Evolutionary conservation across 306 rosid species (phyloP).

Genomic region (Trichosanthes truncata): DNA sequence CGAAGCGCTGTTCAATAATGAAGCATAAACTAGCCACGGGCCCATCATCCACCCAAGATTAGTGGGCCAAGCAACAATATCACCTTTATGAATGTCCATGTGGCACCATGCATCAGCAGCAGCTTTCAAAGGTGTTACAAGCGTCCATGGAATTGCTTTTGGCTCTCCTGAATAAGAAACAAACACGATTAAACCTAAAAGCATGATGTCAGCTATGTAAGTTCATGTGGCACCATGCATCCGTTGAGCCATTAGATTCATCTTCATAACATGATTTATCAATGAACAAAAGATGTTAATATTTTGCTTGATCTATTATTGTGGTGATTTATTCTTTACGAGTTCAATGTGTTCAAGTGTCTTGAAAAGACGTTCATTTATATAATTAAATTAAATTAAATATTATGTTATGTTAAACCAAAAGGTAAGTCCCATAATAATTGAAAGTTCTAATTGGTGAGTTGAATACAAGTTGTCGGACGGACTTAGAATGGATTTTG

Average conservation of each 20-base stretch:
- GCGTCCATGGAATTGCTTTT: constrained; percentile 96
- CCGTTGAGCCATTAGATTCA: not conserved
- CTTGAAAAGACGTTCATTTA: too few relatives aligned
- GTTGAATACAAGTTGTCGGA: too few relatives aligned
- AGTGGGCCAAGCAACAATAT: constrained; percentile 83
- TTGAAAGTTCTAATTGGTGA: too few relatives aligned
- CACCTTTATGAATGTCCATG: constrained; percentile 69
- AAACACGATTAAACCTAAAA: constrained; percentile 10
- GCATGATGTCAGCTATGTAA: not conserved
- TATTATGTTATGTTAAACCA: too few relatives aligned
- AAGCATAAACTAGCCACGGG: constrained; percentile 91
- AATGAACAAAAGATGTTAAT: constrained; percentile 22
- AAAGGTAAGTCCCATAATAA: too few relatives aligned
- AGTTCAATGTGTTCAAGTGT: too few relatives aligned
- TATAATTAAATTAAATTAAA: too few relatives aligned
- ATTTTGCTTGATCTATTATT: constrained; percentile 17
- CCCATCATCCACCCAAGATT: constrained; percentile 99
- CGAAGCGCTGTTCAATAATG: constrained; percentile 81
- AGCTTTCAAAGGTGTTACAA: constrained; percentile 72
- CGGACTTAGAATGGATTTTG: too few relatives aligned
- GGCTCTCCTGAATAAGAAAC: constrained; percentile 65
- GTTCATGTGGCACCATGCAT: not conserved
- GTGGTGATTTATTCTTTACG: too few relatives aligned
- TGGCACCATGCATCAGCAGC: constrained; percentile 97
- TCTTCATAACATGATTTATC: not conserved